These are phyloP conservation scores for Immersiporthe knoxdaviesiana DNA, from an alignment of 2,329 filamentous ascomycete species.

Conservation along the genomic window DNA sequence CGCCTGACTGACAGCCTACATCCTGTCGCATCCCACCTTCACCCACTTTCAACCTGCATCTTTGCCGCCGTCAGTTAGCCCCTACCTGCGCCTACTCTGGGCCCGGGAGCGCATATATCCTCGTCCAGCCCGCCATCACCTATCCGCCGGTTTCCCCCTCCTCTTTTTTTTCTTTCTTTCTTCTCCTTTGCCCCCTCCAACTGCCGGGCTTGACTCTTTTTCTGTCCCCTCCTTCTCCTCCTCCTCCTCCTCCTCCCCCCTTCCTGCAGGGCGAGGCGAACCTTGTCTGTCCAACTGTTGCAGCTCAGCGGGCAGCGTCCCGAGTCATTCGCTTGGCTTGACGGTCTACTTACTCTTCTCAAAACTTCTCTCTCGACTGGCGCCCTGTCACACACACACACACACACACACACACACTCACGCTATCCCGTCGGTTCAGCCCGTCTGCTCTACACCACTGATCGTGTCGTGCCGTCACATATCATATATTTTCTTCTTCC, in stretches of 20 bases:
- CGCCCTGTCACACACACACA: constrained; percentile 26
- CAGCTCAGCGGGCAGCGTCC: constrained; percentile 39
- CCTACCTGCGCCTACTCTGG: constrained; percentile 28
- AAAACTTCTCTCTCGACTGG: constrained; percentile 21
- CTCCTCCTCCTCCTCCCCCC: constrained; percentile 22
- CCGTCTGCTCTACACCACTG: constrained; percentile 17
- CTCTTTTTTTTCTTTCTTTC: neutral
- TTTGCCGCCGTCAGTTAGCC: constrained; percentile 31
- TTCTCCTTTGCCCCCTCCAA: constrained; percentile 38
- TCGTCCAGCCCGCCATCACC: constrained; percentile 35
- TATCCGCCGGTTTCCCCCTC: constrained; percentile 26
- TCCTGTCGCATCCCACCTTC: constrained; percentile 22
- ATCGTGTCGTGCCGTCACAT: constrained; percentile 4
- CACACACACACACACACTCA: neutral
- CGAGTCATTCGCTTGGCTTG: constrained; percentile 52
- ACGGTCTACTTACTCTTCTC: constrained; percentile 26
- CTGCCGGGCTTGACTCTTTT: constrained; percentile 40
- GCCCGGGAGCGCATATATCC: constrained; percentile 37
- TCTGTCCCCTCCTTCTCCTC: constrained; percentile 31
- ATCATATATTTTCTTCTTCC: neutral
- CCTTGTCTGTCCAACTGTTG: constrained; percentile 38
- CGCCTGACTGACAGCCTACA: constrained; percentile 22
- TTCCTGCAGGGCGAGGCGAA: constrained; percentile 39
- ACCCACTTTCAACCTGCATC: constrained; percentile 22
- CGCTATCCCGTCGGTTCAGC: constrained; percentile 20